Evolutionary conservation across 2,329 filamentous ascomycete species (phyloP).

Genomic region (Ustulina deusta): DNA sequence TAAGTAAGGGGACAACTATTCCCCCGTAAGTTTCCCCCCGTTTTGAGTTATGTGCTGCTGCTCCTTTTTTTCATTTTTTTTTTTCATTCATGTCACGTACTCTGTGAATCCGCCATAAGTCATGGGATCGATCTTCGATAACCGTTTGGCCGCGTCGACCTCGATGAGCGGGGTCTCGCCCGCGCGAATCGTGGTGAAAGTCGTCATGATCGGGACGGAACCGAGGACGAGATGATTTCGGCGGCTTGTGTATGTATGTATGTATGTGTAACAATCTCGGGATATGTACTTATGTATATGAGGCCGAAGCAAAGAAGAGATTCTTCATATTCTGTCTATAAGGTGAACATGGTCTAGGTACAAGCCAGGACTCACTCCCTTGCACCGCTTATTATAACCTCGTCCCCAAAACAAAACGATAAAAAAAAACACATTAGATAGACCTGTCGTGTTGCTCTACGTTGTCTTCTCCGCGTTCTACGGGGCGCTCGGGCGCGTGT

Average conservation of each 20-base stretch:
- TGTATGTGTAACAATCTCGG: no score
- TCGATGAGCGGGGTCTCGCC: slow-evolving; percentile 72
- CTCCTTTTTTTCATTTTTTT: not conserved
- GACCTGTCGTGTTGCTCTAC: slow-evolving; percentile 10
- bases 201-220: slow-evolving; percentile 67
- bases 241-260: not conserved
- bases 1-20: not conserved
- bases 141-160: slow-evolving; percentile 71
- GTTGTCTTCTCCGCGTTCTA: slow-evolving; percentile 26
- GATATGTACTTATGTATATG: not conserved
- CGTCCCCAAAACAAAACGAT: no score
- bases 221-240: not conserved
- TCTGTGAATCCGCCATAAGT: slow-evolving; percentile 89
- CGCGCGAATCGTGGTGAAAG: slow-evolving; percentile 75
- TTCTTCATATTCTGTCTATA: not conserved
- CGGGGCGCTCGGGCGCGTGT: slow-evolving; percentile 11
- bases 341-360: slow-evolving; percentile 6
- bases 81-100: slow-evolving; percentile 59
- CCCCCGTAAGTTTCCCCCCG: not conserved
- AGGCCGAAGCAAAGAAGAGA: not conserved
- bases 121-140: slow-evolving; percentile 81
- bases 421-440: not conserved
- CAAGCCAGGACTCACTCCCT: not conserved
- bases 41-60: not conserved
- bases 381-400: slow-evolving; percentile 14